phyloP scores from a whole-genome alignment of 2,329 filamentous ascomycete species.

The Paraphoma sp. region DNA sequence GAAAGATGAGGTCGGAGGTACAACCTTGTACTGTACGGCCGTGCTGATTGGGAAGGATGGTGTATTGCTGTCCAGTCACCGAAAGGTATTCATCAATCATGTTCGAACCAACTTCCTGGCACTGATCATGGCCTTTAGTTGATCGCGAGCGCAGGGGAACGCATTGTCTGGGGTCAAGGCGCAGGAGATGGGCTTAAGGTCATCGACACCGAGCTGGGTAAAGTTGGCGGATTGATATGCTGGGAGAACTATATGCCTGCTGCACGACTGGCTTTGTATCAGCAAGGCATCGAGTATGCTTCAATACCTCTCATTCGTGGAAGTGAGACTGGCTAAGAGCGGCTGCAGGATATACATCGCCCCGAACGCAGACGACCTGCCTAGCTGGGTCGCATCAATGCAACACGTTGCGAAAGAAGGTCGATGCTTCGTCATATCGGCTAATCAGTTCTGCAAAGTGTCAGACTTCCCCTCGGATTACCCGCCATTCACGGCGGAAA shows the following conservation, averaged over 20 bases:
- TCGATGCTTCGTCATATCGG: conserved; percentile 52
- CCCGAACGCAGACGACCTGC: conserved; percentile 36
- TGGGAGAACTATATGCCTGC: conserved; percentile 57
- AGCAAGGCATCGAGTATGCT: conserved; percentile 51
- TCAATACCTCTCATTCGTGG: not conserved
- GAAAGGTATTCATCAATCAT: conserved; percentile 40
- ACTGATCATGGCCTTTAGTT: conserved; percentile 28
- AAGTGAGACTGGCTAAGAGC: not conserved
- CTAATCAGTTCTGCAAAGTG: conserved; percentile 51
- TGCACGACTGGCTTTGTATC: conserved; percentile 51
- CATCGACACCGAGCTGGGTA: conserved; percentile 50
- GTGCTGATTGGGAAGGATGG: conserved; percentile 49
- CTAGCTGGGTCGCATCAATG: conserved; percentile 50
- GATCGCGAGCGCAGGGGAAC: conserved; percentile 51
- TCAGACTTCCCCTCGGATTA: conserved; percentile 53
- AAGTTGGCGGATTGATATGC: conserved; percentile 52
- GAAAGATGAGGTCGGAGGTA: conserved; percentile 41
- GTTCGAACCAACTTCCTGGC: not conserved
- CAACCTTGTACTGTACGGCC: conserved; percentile 52
- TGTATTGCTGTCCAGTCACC: conserved; percentile 45
- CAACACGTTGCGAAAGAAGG: conserved; percentile 57
- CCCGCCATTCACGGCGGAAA: conserved; percentile 49
- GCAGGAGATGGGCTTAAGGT: conserved; percentile 51
- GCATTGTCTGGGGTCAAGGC: conserved; percentile 51
- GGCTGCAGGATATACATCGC: conserved; percentile 33